Base-by-base conservation (phyloP, 345 rosid species). In the Melaleuca quinquenervia region DNA sequence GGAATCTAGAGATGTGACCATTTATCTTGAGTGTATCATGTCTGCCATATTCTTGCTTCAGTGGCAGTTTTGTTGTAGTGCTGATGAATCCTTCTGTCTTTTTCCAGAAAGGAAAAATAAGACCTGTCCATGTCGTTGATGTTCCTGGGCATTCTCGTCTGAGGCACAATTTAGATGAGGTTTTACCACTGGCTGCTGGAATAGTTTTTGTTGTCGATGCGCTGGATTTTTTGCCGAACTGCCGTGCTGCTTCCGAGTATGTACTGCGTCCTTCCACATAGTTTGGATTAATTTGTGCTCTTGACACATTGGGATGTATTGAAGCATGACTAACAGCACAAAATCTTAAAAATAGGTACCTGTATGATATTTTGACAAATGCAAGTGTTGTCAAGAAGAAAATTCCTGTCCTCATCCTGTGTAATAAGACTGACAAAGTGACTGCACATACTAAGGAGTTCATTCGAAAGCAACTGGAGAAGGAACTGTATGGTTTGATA, bases 131-230 rank as follows among this genome's bases (percentile, higher is more conserved):
- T 91, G 91, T 96, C 89, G 94, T 95, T 90, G 99, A 97, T 90
- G 96, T 97, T 89, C 98, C 99, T 76, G 99, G 99, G 50, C 98
- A 96, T 89, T 92, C 96, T 90, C 96, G 98, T 80, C 95, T 97
- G 88, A 94, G 92, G 87, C 90, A 95, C 51, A 94, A 97, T 89
- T 90, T 96, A 84, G 98, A 97, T 50, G 98, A 95, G 86, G 92
- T 90, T 88, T 91, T 95, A 90, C 96, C 94, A 83, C 95, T 92
- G 87, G 97, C 98, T 78, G 97, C 98, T 84, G 98, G 98, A 82
- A 86, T 97, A 56, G 95, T 96, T 70, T 97, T 97, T 54, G 93
- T 94, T 49, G 97, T 97, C 85, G 98, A 97, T 85, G 97, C 98
- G 27, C 87, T 93, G 94, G 98, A 96, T 82, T 96, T 97, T 92